Evolutionary conservation across 2,329 filamentous ascomycete species (phyloP).

Genomic region (Sporothrix schenckii): DNA sequence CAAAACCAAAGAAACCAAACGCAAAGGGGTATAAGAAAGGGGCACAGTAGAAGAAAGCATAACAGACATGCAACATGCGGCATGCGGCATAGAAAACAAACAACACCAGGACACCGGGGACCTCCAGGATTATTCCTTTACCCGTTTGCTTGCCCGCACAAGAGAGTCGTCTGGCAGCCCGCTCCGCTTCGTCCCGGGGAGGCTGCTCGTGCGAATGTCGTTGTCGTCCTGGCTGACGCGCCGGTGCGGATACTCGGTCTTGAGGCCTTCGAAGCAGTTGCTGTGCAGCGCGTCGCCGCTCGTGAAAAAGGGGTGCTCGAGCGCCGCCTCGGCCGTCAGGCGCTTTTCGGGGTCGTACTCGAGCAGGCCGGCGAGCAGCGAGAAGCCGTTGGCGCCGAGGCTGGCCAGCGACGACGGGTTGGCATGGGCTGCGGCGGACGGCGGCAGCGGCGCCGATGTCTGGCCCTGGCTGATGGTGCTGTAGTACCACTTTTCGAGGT

Average conservation of each 20-base stretch:
- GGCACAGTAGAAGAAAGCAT: not conserved
- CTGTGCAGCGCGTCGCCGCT: conserved; percentile 71
- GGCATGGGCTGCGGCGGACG: conserved; percentile 47
- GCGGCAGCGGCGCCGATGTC: conserved; percentile 46
- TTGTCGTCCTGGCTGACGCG: conserved; percentile 94
- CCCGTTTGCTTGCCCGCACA: conserved; percentile 62
- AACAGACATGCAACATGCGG: not conserved
- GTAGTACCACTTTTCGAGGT: conserved; percentile 80
- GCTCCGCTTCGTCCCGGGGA: conserved; percentile 88
- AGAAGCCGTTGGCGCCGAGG: conserved; percentile 76
- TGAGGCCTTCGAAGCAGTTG: conserved; percentile 89
- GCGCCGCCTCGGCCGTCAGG: conserved; percentile 81
- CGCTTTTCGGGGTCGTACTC: conserved; percentile 92
- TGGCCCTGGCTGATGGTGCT: conserved; percentile 65
- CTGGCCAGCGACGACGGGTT: conserved; percentile 52
- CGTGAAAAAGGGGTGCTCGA: conserved; percentile 89
- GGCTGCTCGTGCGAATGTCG: conserved; percentile 85
- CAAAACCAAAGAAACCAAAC: not conserved
- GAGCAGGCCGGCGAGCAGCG: conserved; percentile 77
- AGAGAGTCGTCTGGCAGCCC: conserved; percentile 79
- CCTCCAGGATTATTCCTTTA: conserved; percentile 54
- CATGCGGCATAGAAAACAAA: not conserved
- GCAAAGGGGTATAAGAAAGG: not conserved
- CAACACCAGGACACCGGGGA: conserved; percentile 15
- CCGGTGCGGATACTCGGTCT: conserved; percentile 84